Evolutionary conservation across 108 stramenopile species (phyloP).

Genomic region (Phaeodactylum tricornutum): DNA sequence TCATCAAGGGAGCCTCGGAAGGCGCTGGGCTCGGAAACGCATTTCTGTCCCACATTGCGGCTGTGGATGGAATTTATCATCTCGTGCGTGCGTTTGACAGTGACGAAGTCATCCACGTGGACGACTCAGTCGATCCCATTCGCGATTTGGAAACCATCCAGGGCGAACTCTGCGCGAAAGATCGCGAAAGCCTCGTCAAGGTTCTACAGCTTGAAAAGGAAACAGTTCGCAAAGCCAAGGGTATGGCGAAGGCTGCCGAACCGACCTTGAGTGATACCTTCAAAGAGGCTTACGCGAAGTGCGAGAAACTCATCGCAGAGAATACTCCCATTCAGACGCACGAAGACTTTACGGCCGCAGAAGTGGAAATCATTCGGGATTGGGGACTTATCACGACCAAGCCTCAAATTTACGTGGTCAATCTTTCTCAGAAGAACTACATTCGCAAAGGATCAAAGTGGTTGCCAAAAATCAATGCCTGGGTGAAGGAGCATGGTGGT

Average conservation of each 20-base stretch:
- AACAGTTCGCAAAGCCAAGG: slow-evolving; percentile 78
- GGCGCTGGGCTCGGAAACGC: slow-evolving; percentile 99
- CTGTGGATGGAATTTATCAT: slow-evolving; percentile 97
- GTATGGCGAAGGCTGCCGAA: slow-evolving; percentile 48
- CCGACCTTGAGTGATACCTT: slow-evolving; percentile 61
- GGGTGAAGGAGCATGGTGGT: slow-evolving; percentile 93
- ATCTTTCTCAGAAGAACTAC: slow-evolving; percentile 91
- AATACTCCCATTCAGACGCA: slow-evolving; percentile 77
- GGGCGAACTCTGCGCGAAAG: slow-evolving; percentile 92
- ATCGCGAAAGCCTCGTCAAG: slow-evolving; percentile 54
- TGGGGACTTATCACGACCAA: slow-evolving; percentile 93
- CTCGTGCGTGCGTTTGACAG: slow-evolving; percentile 94
- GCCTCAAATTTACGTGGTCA: slow-evolving; percentile 97
- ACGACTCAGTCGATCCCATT: slow-evolving; percentile 97
- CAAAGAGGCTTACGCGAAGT: slow-evolving; percentile 63
- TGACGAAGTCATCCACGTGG: slow-evolving; percentile 98
- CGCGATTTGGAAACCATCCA: slow-evolving; percentile 98
- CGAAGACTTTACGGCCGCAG: slow-evolving; percentile 72
- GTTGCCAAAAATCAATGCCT: slow-evolving; percentile 90
- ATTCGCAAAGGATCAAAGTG: slow-evolving; percentile 93
- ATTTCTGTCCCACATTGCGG: slow-evolving; percentile 95
- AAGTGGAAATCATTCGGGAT: slow-evolving; percentile 81
- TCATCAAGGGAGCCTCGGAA: slow-evolving; percentile 95
- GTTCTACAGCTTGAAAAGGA: slow-evolving; percentile 70
- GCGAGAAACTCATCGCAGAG: slow-evolving; percentile 55